Percentiles rank a stretch among this genome's conserved stretches.
These are phyloP conservation scores for Aleurites moluccanus DNA, from an alignment of 441 rosid species.

Conservation along the genomic window DNA sequence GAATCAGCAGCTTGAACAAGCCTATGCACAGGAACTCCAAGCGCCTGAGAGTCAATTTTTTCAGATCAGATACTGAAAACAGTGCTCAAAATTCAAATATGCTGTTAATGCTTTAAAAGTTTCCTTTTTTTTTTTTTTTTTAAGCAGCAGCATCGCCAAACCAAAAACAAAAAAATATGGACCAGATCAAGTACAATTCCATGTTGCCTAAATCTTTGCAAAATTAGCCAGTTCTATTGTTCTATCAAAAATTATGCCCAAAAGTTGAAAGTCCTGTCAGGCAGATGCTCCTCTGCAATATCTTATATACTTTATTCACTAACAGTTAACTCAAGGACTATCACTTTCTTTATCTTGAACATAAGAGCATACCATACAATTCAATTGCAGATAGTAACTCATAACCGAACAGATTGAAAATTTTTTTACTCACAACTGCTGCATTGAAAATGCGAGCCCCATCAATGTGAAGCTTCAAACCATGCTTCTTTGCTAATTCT, in stretches of 20 bases:
- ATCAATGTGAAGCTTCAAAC: constrained; percentile 88
- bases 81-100: background rate
- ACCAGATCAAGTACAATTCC: background rate
- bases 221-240: background rate
- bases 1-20: constrained; percentile 89
- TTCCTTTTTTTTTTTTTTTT: background rate
- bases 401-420: background rate
- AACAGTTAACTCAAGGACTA: background rate
- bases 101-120: background rate
- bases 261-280: background rate
- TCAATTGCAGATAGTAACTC: background rate
- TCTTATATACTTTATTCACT: background rate
- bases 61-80: constrained; percentile 20
- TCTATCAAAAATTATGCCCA: background rate
- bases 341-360: background rate
- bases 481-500: constrained; percentile 75
- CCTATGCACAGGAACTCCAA: background rate
- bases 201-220: background rate
- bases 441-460: constrained; percentile 98
- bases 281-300: background rate
- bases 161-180: background rate
- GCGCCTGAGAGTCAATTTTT: background rate
- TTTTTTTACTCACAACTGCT: constrained; percentile 56
- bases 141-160: background rate
- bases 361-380: background rate